Evolutionary conservation across 805 yeast genomes (phyloP).

Genomic region (Soucietia sequanensis): DNA sequence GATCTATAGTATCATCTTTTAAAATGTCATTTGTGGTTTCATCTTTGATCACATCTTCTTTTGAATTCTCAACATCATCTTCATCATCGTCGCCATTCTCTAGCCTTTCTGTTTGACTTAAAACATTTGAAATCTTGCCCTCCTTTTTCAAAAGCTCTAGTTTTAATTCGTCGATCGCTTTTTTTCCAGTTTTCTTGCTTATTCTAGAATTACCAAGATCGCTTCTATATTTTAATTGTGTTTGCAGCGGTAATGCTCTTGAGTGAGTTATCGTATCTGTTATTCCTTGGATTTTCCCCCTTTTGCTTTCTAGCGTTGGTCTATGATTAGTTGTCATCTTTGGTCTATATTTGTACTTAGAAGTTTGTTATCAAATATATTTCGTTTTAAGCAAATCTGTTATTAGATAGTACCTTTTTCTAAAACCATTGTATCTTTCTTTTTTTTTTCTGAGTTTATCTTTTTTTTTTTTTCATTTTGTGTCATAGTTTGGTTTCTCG

Average conservation of each 20-base stretch:
- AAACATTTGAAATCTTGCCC: background rate
- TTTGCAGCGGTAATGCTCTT: constrained; percentile 31
- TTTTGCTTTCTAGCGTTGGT: constrained; percentile 41
- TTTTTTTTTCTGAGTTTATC: too few species aligned
- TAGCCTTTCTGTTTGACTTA: background rate
- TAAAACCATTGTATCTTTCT: too few species aligned
- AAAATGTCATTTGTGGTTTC: constrained; percentile 1
- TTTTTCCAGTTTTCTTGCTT: constrained; percentile 12
- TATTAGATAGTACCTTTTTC: too few species aligned
- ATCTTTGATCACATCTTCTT: background rate
- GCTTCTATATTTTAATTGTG: constrained; percentile 28
- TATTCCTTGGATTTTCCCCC: constrained; percentile 32
- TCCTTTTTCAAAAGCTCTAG: constrained; percentile 13
- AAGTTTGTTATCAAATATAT: too few species aligned
- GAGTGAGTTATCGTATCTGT: constrained; percentile 36
- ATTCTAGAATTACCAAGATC: constrained; percentile 20
- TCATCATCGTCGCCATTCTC: background rate
- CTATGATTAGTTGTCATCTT: constrained; percentile 43
- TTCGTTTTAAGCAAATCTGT: too few species aligned
- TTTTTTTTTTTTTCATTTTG: too few species aligned
- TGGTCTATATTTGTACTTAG: too few species aligned
- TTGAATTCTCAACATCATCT: constrained; percentile 3
- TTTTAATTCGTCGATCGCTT: constrained; percentile 25
- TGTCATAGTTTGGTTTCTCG: too few species aligned
- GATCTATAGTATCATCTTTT: background rate